A percentile compares a stretch with the other conserved stretches of the same genome.
Evolutionary conservation across 2,329 filamentous ascomycete genomes (phyloP).

Genomic region (Xylariaceae sp.): DNA sequence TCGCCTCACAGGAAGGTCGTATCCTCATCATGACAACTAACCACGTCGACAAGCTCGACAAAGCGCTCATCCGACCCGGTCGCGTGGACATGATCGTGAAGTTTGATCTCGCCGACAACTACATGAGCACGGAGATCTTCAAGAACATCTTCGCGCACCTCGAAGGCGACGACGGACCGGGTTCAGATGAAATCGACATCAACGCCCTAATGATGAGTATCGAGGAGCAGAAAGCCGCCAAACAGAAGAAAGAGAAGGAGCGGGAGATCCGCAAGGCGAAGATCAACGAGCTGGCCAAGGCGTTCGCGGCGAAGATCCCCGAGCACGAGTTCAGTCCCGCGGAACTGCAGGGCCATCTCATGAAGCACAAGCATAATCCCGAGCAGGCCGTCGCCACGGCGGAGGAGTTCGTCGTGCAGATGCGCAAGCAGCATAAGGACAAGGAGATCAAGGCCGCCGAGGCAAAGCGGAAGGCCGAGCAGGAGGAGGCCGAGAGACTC

Average conservation of each 20-base stretch:
- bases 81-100: constrained; percentile 56
- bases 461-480: constrained; percentile 29
- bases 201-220: constrained; percentile 25
- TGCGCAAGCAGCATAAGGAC: constrained; percentile 38
- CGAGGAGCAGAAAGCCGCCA: constrained; percentile 28
- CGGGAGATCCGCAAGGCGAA: constrained; percentile 35
- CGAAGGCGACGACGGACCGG: constrained; percentile 37
- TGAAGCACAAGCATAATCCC: constrained; percentile 51
- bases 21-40: constrained; percentile 63
- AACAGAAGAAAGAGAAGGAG: constrained; percentile 30
- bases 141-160: constrained; percentile 51
- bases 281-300: constrained; percentile 42
- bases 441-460: constrained; percentile 33
- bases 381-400: constrained; percentile 43
- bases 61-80: constrained; percentile 57
- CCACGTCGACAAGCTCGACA: constrained; percentile 56
- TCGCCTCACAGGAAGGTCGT: constrained; percentile 58
- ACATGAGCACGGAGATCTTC: constrained; percentile 52
- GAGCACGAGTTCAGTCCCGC: constrained; percentile 54
- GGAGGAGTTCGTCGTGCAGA: constrained; percentile 46
- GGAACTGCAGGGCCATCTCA: constrained; percentile 54
- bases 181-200: too few species aligned
- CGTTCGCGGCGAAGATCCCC: constrained; percentile 49
- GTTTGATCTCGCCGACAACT: constrained; percentile 49
- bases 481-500: constrained; percentile 40